These are phyloP conservation scores for Leishmania major DNA, from an alignment of 208 protist species.

Conservation along the genomic window DNA sequence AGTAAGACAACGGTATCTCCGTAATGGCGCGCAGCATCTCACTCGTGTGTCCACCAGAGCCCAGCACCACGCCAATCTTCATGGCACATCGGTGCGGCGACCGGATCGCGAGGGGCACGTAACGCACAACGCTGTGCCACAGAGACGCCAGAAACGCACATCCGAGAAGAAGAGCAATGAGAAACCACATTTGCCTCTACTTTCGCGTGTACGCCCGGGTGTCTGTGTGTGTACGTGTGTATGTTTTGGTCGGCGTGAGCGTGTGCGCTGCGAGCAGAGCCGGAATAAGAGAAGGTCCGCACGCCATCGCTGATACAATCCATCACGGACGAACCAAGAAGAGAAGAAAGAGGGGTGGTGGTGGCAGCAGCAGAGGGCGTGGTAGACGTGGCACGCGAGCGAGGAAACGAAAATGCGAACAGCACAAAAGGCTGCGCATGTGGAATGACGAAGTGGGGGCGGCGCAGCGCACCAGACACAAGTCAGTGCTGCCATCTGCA, in stretches of 20 bases:
- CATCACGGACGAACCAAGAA: not conserved
- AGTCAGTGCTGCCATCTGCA: not conserved
- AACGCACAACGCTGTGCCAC: conserved; percentile 15
- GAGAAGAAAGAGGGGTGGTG: not conserved
- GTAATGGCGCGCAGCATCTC: conserved; percentile 89
- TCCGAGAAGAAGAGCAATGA: conserved; percentile 8
- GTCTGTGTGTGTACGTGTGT: not conserved
- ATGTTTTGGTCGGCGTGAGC: not conserved
- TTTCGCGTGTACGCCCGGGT: not conserved
- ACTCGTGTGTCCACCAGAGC: conserved; percentile 92
- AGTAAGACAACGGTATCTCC: conserved; percentile 40
- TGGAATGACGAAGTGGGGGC: not conserved
- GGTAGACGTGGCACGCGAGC: not conserved
- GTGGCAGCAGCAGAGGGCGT: not conserved
- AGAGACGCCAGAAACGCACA: conserved; percentile 19
- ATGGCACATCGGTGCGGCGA: conserved; percentile 29
- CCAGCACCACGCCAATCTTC: conserved; percentile 81
- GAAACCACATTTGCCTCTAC: conserved; percentile 14
- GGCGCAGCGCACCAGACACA: not conserved
- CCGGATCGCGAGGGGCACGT: conserved; percentile 24
- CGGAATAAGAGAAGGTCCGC: not conserved
- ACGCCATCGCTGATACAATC: no score
- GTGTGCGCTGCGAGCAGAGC: not conserved
- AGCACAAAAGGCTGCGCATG: not conserved
- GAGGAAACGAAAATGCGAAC: not conserved